Evolutionary conservation across 371 early-diverging fungal species (phyloP).

Genomic region (Syncephalis fuscata): DNA sequence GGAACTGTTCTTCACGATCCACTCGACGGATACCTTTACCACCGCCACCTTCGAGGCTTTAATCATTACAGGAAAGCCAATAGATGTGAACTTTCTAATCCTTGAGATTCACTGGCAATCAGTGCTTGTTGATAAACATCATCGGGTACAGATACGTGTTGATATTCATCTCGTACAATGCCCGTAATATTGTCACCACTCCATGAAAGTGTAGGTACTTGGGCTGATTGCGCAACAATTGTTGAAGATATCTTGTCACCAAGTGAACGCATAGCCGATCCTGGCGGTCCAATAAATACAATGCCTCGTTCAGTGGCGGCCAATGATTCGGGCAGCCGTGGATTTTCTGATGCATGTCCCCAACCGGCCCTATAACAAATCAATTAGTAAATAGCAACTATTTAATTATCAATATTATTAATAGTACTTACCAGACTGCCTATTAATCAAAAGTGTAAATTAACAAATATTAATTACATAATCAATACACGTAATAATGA

Average conservation of each 20-base stretch:
- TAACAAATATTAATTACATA: no score
- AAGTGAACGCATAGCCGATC: conserved; percentile 95
- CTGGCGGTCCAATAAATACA: conserved; percentile 96
- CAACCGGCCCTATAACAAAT: conserved; percentile 53
- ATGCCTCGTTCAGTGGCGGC: conserved; percentile 56
- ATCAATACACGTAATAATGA: no score
- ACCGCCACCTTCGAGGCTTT: conserved; percentile 99
- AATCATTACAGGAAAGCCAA: conserved; percentile 97
- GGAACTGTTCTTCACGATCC: conserved; percentile 47
- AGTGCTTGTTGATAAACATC: conserved; percentile 64
- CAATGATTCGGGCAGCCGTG: conserved; percentile 83
- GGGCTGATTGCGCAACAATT: conserved; percentile 90
- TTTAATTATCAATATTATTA: not conserved
- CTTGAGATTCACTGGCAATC: conserved; percentile 57
- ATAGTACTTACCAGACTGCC: conserved; percentile 41
- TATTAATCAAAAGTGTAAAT: no score
- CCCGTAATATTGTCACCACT: conserved; percentile 77
- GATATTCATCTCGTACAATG: conserved; percentile 36
- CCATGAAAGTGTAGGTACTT: conserved; percentile 95
- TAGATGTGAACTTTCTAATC: conserved; percentile 62
- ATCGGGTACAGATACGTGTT: conserved; percentile 66
- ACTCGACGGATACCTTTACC: conserved; percentile 98
- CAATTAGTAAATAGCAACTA: not conserved
- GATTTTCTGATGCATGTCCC: conserved; percentile 99
- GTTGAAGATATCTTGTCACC: conserved; percentile 99